Conservation (phyloP, 805 yeast species). For the Saccharomycopsis sp. region DNA sequence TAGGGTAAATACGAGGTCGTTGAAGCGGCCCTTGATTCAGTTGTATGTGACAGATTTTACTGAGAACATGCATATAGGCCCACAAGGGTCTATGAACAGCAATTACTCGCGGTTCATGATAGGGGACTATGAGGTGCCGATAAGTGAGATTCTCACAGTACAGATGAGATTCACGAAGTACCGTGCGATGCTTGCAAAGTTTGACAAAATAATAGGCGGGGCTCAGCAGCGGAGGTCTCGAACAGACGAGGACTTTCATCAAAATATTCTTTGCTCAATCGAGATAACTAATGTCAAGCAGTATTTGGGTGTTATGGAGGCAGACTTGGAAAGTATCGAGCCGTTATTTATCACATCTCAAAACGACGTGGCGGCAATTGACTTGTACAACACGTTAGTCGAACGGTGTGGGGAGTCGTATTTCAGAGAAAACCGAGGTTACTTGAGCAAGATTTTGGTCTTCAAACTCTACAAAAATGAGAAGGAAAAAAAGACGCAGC, state of each 20-base stretch:
- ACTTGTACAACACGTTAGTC: neutral
- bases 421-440: neutral
- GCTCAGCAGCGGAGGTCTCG: neutral
- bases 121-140: constrained; percentile 1
- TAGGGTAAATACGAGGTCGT: constrained; percentile 3
- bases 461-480: neutral
- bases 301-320: constrained; percentile 3
- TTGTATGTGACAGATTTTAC: constrained; percentile 16
- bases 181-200: neutral
- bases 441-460: neutral
- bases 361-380: neutral
- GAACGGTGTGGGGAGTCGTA: neutral
- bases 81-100: constrained; percentile 1
- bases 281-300: constrained; percentile 2
- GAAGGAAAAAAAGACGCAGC: no score
- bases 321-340: neutral
- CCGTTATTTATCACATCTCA: neutral
- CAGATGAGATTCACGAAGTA: neutral
- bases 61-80: constrained; percentile 5
- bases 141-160: constrained; percentile 4
- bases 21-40: constrained; percentile 1
- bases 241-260: neutral
- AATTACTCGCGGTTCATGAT: neutral
- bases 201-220: neutral
- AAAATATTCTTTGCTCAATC: constrained; percentile 6